A percentile compares a stretch with the other conserved stretches of the same genome.
Conservation (phyloP, 2,329 filamentous ascomycete genomes). For the Plenodomus lindquistii region DNA sequence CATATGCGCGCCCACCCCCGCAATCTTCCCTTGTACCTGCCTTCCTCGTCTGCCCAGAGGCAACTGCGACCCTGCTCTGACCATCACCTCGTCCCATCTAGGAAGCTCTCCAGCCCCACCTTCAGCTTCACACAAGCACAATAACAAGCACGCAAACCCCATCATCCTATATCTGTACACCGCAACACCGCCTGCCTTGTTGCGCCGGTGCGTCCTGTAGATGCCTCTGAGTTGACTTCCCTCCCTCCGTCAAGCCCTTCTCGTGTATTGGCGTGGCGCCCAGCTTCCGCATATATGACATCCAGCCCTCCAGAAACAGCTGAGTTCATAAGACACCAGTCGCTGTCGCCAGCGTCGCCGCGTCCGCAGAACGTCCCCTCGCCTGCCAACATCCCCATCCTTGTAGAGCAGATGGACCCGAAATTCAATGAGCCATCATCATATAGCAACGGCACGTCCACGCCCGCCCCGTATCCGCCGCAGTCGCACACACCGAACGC, state of each 20-base stretch:
- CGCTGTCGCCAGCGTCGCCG: slow-evolving; percentile 71
- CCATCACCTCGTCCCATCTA: slow-evolving; percentile 8
- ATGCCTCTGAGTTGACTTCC: slow-evolving; percentile 24
- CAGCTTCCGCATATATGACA: slow-evolving; percentile 55
- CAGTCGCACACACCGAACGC: slow-evolving; percentile 38
- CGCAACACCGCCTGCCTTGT: slow-evolving; percentile 14
- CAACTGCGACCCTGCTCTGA: slow-evolving; percentile 5
- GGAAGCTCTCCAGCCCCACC: slow-evolving; percentile 20
- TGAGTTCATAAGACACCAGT: slow-evolving; percentile 65
- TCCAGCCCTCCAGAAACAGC: slow-evolving; percentile 59
- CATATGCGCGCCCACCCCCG: slow-evolving; percentile 11
- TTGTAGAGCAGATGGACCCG: slow-evolving; percentile 73
- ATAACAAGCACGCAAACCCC: not conserved
- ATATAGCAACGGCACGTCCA: slow-evolving; percentile 50
- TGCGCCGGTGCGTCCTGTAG: slow-evolving; percentile 20
- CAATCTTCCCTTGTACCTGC: slow-evolving; percentile 3
- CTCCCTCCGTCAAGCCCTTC: slow-evolving; percentile 9
- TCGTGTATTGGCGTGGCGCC: slow-evolving; percentile 20
- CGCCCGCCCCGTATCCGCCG: slow-evolving; percentile 37
- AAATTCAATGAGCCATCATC: slow-evolving; percentile 69
- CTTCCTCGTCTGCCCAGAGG: not conserved
- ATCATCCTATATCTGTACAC: not conserved
- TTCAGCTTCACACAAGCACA: slow-evolving; percentile 9
- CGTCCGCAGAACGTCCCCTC: slow-evolving; percentile 70
- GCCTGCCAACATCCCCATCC: slow-evolving; percentile 69